Percentiles rank a stretch among this genome's conserved stretches.
phyloP scores from a whole-genome alignment of 2,329 filamentous ascomycete genomes.

The Apiospora malaysiana region DNA sequence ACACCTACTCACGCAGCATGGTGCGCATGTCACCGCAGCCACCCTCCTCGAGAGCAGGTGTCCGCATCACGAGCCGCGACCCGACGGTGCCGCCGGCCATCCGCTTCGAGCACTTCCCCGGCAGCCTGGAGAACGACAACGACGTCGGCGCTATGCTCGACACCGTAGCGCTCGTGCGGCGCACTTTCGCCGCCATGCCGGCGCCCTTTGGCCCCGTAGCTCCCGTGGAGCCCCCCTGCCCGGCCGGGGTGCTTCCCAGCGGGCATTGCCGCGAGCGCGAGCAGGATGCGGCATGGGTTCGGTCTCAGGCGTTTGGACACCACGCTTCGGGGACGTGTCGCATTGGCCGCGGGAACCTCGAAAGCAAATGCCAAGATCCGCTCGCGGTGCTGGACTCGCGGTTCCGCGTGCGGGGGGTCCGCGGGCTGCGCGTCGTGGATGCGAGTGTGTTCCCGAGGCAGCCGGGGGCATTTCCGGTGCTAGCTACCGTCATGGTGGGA shows the following conservation, averaged over 20 bases:
- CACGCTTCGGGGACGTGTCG: conserved; percentile 9
- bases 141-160: conserved; percentile 15
- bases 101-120: conserved; percentile 8
- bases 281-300: not conserved
- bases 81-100: conserved; percentile 4
- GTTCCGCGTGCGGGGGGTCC: conserved; percentile 8
- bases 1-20: conserved; percentile 41
- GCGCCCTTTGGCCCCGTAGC: not conserved
- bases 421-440: conserved; percentile 12
- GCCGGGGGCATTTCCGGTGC: conserved; percentile 12
- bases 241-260: not conserved
- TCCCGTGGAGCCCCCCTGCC: not conserved
- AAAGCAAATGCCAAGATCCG: not conserved
- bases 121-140: not conserved
- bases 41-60: conserved; percentile 50
- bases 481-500: conserved; percentile 11
- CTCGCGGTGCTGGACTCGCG: conserved; percentile 10
- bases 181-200: not conserved
- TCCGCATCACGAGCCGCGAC: conserved; percentile 27
- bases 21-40: conserved; percentile 53
- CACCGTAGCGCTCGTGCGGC: conserved; percentile 1
- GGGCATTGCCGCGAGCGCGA: conserved; percentile 1
- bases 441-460: conserved; percentile 11
- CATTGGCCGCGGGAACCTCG: not conserved
- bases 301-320: conserved; percentile 8